phyloP scores from a whole-genome alignment of 75 land plant genomes.

The Pinus tabuliformis region DNA sequence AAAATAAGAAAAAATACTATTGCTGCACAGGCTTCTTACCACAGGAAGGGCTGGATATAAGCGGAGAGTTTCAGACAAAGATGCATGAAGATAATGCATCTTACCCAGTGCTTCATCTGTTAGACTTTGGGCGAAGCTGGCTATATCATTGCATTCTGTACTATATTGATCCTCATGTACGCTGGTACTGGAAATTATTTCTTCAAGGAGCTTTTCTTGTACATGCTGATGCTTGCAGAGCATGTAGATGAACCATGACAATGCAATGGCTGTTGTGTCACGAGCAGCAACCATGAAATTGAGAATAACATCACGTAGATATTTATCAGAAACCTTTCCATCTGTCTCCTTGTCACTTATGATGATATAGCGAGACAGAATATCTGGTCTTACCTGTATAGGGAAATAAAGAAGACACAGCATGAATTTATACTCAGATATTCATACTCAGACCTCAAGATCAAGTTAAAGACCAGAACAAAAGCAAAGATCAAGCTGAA shows the following conservation, averaged over 20 bases:
- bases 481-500: too few relatives aligned
- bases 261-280: constrained; percentile 32
- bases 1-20: too few relatives aligned
- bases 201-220: constrained; percentile 19
- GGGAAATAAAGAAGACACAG: too few relatives aligned
- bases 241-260: constrained; percentile 41
- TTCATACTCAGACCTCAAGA: too few relatives aligned
- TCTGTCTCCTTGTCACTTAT: constrained; percentile 24
- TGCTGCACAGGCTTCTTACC: constrained; percentile 5
- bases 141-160: neutral
- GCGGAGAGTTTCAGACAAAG: constrained; percentile 13
- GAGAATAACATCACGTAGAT: constrained; percentile 27
- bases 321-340: constrained; percentile 9
- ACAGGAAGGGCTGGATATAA: constrained; percentile 20
- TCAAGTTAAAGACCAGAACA: too few relatives aligned
- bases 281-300: constrained; percentile 41
- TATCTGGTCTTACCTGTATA: constrained; percentile 27
- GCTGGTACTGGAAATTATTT: neutral
- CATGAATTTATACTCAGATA: too few relatives aligned
- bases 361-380: constrained; percentile 38
- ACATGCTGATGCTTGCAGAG: constrained; percentile 24
- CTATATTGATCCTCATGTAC: constrained; percentile 4
- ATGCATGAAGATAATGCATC: constrained; percentile 18
- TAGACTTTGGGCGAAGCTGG: constrained; percentile 20
- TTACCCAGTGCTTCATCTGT: constrained; percentile 17